Base-by-base conservation (phyloP, 2,329 filamentous ascomycete genomes). In the Escovopsis weberi region DNA sequence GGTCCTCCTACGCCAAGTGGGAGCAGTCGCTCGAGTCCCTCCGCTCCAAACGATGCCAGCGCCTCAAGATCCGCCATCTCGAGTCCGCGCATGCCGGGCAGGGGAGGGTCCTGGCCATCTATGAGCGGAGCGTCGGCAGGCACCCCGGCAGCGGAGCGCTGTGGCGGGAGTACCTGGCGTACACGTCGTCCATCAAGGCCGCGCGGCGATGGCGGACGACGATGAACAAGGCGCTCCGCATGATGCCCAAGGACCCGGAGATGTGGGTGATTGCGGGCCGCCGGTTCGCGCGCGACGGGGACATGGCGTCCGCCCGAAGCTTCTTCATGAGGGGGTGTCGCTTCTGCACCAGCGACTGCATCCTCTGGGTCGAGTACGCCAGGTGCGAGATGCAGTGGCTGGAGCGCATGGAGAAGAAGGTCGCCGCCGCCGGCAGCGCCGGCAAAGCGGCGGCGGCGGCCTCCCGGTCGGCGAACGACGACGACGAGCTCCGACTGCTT, bases 301-400 rank as follows among this genome's bases (percentile, higher is more conserved):
- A 96, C 62, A 94, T 96, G 77, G 81, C 79, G 23, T 80, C 81
- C 37, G 87, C 89, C 3, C 68, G 91, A 47, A 82, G 78, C 39
- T 91, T 70, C 72, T 98, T 87, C 75, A 93, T 78, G 69, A 73
- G 89, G 47, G 91, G 88, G 0, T 74, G 94, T 55, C 72, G 91
- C 36, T 96, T 98, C 61, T 95, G 88, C 65, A 85, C 80, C 41
- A 75, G 68, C 39, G 80, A 82, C 38, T 76, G 70, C 48, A 68
- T 69, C 15, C 61, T 98, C 41, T 98, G 89, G 87, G 58, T 94
- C 32, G 85, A 94, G 63, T 96, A 95, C 58, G 82, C 84, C 8
- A 81, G 84, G 56, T 72, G 89, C 55, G 91, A 98, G 68, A 86
- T 94, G 78, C 81, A 91, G 48, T 96, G 94, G 69, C 70, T 96